Evolutionary conservation across 2,329 filamentous ascomycete genomes (phyloP).

Genomic region (Colletotrichum liaoningense): DNA sequence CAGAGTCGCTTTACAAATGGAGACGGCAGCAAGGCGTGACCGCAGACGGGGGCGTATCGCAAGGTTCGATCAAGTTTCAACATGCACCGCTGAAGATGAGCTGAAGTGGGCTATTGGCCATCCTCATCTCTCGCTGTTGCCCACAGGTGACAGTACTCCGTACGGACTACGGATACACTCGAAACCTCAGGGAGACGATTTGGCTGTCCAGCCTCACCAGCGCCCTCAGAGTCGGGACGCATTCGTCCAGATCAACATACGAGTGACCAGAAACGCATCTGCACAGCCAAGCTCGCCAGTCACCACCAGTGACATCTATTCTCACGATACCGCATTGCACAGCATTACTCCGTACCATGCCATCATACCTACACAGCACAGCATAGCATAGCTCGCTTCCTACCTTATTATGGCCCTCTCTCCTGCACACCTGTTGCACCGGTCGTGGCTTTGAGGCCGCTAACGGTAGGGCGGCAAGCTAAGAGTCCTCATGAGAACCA

Average conservation of each 20-base stretch:
- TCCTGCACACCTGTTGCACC: slow-evolving; percentile 12
- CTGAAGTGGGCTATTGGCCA: neutral
- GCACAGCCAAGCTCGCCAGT: neutral
- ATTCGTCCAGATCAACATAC: neutral
- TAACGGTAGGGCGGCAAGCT: slow-evolving; percentile 10
- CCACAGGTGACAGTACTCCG: neutral
- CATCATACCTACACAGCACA: neutral
- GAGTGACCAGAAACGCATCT: neutral
- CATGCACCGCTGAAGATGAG: slow-evolving; percentile 3
- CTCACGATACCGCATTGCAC: neutral
- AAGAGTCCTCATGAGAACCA: neutral
- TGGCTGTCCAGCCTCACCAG: slow-evolving; percentile 12
- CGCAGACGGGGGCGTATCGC: neutral
- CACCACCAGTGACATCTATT: neutral
- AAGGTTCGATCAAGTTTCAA: slow-evolving; percentile 18
- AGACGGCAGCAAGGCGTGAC: neutral
- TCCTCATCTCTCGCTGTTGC: neutral
- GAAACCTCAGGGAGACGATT: neutral
- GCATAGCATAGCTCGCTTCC: neutral
- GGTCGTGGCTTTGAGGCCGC: slow-evolving; percentile 29
- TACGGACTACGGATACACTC: neutral
- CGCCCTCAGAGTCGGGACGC: neutral
- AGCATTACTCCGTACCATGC: neutral
- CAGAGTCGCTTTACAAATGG: slow-evolving; percentile 10
- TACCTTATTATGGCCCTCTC: neutral